phyloP scores from a whole-genome alignment of 2,329 filamentous ascomycete species.

The Colletotrichum shisoi region DNA sequence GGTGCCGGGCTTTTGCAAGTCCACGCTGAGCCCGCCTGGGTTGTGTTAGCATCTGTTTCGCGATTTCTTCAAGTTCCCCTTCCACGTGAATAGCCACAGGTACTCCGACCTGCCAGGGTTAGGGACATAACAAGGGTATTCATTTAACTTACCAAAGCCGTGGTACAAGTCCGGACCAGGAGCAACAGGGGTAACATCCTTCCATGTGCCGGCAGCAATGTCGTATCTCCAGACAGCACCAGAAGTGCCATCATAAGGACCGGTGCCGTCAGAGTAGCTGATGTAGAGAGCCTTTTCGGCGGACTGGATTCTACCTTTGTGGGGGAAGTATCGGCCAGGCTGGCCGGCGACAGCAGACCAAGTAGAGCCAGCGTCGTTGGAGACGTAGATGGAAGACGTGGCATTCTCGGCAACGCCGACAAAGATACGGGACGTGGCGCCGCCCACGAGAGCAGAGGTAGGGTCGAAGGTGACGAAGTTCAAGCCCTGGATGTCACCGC shows the following conservation, averaged over 20 bases:
- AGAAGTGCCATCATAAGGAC: constrained; percentile 64
- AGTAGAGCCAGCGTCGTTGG: constrained; percentile 61
- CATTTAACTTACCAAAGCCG: constrained; percentile 56
- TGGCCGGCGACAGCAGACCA: constrained; percentile 61
- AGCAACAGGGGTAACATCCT: constrained; percentile 64
- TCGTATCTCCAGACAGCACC: constrained; percentile 66
- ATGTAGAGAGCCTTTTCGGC: constrained; percentile 62
- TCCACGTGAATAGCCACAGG: not conserved
- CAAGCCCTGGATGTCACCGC: constrained; percentile 56
- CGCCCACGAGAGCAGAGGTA: constrained; percentile 55
- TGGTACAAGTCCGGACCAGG: constrained; percentile 55
- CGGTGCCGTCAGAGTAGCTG: constrained; percentile 62
- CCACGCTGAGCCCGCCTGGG: constrained; percentile 57
- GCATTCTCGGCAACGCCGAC: constrained; percentile 63
- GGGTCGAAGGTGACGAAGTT: constrained; percentile 65
- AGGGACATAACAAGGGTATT: too few relatives aligned
- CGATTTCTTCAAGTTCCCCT: accelerated
- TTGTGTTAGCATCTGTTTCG: not conserved
- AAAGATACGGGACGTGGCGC: constrained; percentile 64
- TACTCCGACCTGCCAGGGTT: accelerated
- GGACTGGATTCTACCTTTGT: constrained; percentile 62
- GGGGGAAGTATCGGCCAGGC: constrained; percentile 60
- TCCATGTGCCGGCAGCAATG: constrained; percentile 58
- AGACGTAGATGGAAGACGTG: constrained; percentile 62
- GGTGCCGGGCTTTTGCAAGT: constrained; percentile 62